phyloP scores from a whole-genome alignment of 73 alveolate species.

The Paramecium sexaurelia region DNA sequence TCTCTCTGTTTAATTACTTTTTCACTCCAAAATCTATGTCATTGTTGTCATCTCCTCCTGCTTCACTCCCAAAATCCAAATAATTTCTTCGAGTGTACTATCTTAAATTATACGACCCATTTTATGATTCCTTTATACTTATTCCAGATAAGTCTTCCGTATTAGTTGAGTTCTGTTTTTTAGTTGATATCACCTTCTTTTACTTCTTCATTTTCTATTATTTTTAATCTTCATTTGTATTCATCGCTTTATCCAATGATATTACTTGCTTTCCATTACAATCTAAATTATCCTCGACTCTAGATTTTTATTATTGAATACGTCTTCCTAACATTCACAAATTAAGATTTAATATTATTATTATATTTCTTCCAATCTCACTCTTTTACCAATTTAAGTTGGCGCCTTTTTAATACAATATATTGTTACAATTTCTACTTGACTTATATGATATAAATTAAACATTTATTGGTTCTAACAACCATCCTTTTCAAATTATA shows the following conservation, averaged over 20 bases:
- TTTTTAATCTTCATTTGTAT: neutral
- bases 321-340: constrained; percentile 61
- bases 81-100: constrained; percentile 33
- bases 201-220: neutral
- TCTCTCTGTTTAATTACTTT: neutral
- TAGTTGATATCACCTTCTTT: neutral
- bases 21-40: constrained; percentile 50
- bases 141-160: constrained; percentile 31
- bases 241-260: constrained; percentile 6
- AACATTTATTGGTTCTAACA: neutral
- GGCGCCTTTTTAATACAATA: constrained; percentile 54
- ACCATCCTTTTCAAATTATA: neutral
- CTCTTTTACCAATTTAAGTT: constrained; percentile 9
- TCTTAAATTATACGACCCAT: constrained; percentile 49
- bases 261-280: constrained; percentile 2
- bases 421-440: neutral
- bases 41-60: constrained; percentile 52
- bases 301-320: neutral
- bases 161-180: constrained; percentile 26
- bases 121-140: neutral
- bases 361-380: constrained; percentile 19
- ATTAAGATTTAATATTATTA: constrained; percentile 46
- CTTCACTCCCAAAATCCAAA: constrained; percentile 52
- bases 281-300: neutral
- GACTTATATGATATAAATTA: constrained; percentile 13